phyloP scores from a whole-genome alignment of 345 rosid species.

The Kandelia obovata region DNA sequence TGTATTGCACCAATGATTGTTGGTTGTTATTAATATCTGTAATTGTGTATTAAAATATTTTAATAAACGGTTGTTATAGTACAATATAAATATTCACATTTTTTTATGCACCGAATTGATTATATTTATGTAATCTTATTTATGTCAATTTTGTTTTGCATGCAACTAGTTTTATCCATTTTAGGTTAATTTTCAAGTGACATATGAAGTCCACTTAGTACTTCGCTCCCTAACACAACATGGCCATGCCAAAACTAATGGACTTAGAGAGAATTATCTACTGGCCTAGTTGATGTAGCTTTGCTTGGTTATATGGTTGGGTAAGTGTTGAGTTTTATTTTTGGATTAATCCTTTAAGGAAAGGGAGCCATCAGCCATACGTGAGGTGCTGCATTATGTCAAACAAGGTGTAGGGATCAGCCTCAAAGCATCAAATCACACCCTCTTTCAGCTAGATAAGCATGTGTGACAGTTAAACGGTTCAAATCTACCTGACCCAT shows the following conservation, averaged over 20 bases:
- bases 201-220: no score
- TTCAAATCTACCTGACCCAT: slow-evolving; percentile 7
- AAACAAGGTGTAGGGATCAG: background rate
- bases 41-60: no score
- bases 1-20: no score
- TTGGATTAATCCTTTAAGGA: background rate
- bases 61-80: no score
- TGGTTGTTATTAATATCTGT: no score
- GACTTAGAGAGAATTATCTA: no score
- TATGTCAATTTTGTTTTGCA: no score
- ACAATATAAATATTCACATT: background rate
- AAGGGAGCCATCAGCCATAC: background rate
- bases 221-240: no score
- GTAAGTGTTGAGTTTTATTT: background rate
- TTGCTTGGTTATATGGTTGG: background rate
- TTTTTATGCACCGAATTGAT: no score
- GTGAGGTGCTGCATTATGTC: background rate
- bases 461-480: slow-evolving; percentile 11
- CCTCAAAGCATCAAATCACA: background rate
- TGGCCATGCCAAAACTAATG: no score
- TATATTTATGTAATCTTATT: background rate
- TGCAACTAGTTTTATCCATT: no score
- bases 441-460: slow-evolving; percentile 6
- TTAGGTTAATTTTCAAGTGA: no score
- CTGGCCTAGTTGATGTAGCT: background rate